Base-by-base conservation (phyloP, 2,329 filamentous ascomycete species). In the Lecanicillium sp. region DNA sequence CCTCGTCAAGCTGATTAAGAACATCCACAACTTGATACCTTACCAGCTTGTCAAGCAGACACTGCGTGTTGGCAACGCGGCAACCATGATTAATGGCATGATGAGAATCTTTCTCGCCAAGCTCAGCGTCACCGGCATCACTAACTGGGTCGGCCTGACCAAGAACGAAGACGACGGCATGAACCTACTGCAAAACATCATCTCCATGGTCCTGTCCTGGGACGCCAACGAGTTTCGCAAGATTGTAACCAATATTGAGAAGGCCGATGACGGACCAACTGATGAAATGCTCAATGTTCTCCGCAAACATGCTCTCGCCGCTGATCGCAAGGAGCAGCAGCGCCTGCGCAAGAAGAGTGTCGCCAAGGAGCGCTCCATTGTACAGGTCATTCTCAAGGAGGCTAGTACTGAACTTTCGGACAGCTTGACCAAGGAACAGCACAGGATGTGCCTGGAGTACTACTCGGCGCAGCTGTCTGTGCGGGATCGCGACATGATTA, bases 71-170 rank as follows among this genome's bases (percentile, higher is more conserved):
- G 82, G 85, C 5, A 92, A 90, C 53, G 84, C 84, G 0, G 84
- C 84, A 1, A 83, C 78, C 15, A 89, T 92, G 85, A 80, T 90
- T 40, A 83, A 73, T 51, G 84, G 72, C 42, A 80, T 90, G 71
- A 71, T 85, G 55, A 73, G 70, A 38, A 63, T 90, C 13, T 68
- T 89, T 13, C 68, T 92, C 12, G 79, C 84, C n/a, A 92, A 92
- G 60, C 64, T 88, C 41, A 84, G 82, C 47, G 67, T 90, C 4
- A 78, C 77, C 2, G 78, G 78, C 7, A 61, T 90, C 36, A 86
- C 85, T 4, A 89, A 88, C 54, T 90, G 82, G 81, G 71, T 89
- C 9, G 84, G 85, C 0, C 56, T 86, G 29, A 88, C 81, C 1
- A 73, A 75, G 33, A 77, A 76, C 33, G 74, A 80, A 1, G 78